Evolutionary conservation across 345 rosid species (phyloP).

Genomic region (Euphorbia tirucalli): DNA sequence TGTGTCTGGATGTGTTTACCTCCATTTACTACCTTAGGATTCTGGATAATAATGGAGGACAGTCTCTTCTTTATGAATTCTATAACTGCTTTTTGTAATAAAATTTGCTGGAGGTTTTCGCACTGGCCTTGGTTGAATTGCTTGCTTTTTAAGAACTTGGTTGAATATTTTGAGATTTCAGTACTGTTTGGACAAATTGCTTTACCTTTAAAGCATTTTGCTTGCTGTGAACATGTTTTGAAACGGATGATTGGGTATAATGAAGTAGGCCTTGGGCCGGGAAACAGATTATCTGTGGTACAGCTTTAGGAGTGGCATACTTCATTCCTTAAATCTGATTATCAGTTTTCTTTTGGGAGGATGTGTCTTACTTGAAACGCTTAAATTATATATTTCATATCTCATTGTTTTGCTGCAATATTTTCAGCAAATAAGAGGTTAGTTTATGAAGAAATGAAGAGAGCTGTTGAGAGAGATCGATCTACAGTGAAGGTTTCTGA

Average conservation of each 20-base stretch:
- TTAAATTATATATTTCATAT: neutral
- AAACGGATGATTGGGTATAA: neutral
- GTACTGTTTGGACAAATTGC: neutral
- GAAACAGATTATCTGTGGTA: neutral
- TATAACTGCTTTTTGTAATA: neutral
- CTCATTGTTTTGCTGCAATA: conserved; percentile 9
- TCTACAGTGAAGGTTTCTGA: conserved; percentile 90
- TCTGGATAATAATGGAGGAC: neutral
- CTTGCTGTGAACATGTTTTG: neutral
- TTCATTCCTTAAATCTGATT: neutral
- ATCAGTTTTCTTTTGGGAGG: neutral
- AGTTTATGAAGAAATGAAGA: conserved; percentile 89
- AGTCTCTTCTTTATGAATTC: neutral
- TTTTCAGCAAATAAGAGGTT: conserved; percentile 83
- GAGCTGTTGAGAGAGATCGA: conserved; percentile 87
- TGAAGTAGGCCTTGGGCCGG: neutral
- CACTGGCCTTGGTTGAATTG: neutral
- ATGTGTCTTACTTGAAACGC: neutral
- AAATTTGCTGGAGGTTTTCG: conserved; percentile 7
- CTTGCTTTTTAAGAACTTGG: neutral
- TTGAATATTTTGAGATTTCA: neutral
- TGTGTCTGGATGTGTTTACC: neutral
- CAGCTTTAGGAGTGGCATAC: neutral
- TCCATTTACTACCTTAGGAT: neutral
- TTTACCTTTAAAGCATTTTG: neutral